These are phyloP conservation scores for Nymphaea thermarum DNA, from an alignment of 164 flowering plant genomes.

Conservation along the genomic window DNA sequence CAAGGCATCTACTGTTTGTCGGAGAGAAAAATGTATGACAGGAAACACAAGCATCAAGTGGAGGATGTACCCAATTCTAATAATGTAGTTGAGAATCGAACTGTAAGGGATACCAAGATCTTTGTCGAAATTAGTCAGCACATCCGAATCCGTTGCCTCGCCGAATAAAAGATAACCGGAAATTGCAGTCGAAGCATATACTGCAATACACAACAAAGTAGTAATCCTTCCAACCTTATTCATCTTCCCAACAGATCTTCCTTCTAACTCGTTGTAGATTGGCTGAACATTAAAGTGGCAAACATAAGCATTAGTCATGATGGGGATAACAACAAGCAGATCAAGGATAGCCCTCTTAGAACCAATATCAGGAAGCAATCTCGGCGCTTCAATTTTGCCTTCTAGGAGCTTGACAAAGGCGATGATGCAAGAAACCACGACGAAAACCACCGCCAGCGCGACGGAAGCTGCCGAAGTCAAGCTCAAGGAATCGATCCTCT, in stretches of 20 bases:
- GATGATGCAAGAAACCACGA: constrained; percentile 47
- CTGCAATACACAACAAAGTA: constrained; percentile 48
- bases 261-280: constrained; percentile 89
- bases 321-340: constrained; percentile 88
- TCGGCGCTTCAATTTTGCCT: constrained; percentile 60
- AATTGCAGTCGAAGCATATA: constrained; percentile 67
- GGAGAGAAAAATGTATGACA: constrained; percentile 82
- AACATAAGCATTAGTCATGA: constrained; percentile 89
- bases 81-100: constrained; percentile 59
- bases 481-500: constrained; percentile 90
- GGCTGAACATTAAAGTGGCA: constrained; percentile 97
- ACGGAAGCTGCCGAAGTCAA: constrained; percentile 94
- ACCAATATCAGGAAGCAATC: constrained; percentile 71
- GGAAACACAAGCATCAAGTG: constrained; percentile 93
- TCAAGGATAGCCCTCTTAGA: constrained; percentile 67
- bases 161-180: constrained; percentile 88
- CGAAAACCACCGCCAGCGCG: constrained; percentile 84
- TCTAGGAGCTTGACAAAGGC: constrained; percentile 69
- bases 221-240: constrained; percentile 79
- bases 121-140: constrained; percentile 78
- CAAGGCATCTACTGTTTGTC: constrained; percentile 81
- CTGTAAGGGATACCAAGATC: constrained; percentile 82
- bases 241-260: constrained; percentile 82
- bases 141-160: constrained; percentile 69
- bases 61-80: constrained; percentile 76